These are phyloP conservation scores for Crassisporium funariophilum DNA, from an alignment of 768 basidiomycete species.

Conservation along the genomic window DNA sequence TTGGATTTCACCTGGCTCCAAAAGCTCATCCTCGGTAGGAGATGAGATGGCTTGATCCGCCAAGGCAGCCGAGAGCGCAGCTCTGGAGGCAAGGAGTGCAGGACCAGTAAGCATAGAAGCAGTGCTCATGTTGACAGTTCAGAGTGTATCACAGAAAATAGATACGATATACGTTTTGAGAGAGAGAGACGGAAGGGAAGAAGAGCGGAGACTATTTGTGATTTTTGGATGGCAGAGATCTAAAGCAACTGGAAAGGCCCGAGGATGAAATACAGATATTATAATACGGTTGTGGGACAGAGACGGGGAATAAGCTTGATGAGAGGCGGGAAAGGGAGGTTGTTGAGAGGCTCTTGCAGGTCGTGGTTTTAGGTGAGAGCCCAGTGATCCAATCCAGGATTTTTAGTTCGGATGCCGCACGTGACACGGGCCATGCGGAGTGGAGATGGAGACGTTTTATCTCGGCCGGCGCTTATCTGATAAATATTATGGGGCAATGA, in stretches of 20 bases:
- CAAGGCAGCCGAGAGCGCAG: constrained; percentile 75
- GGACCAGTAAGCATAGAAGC: constrained; percentile 59
- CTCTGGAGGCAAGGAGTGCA: constrained; percentile 78
- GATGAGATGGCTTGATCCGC: constrained; percentile 36
- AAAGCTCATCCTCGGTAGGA: constrained; percentile 36
- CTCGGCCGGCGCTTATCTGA: constrained; percentile 32
- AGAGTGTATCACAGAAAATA: constrained; percentile 15
- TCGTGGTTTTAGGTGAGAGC: constrained; percentile 29
- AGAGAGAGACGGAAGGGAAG: constrained; percentile 13
- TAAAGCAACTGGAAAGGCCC: constrained; percentile 12
- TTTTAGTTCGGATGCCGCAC: constrained; percentile 23
- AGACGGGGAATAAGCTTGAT: constrained; percentile 1
- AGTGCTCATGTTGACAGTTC: constrained; percentile 34
- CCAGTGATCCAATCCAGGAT: constrained; percentile 15
- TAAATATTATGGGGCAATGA: constrained; percentile 28
- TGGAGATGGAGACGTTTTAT: constrained; percentile 16
- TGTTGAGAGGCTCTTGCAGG: constrained; percentile 13
- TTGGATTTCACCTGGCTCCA: constrained; percentile 84
- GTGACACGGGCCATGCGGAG: constrained; percentile 7
- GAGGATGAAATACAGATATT: constrained; percentile 17
- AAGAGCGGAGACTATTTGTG: constrained; percentile 9
- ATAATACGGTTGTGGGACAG: constrained; percentile 11
- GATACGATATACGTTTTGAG: constrained; percentile 9
- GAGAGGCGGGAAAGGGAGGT: constrained; percentile 2
- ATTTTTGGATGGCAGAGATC: constrained; percentile 7